These are phyloP conservation scores for Amanita polypyramis DNA, from an alignment of 768 basidiomycete species.

Conservation along the genomic window DNA sequence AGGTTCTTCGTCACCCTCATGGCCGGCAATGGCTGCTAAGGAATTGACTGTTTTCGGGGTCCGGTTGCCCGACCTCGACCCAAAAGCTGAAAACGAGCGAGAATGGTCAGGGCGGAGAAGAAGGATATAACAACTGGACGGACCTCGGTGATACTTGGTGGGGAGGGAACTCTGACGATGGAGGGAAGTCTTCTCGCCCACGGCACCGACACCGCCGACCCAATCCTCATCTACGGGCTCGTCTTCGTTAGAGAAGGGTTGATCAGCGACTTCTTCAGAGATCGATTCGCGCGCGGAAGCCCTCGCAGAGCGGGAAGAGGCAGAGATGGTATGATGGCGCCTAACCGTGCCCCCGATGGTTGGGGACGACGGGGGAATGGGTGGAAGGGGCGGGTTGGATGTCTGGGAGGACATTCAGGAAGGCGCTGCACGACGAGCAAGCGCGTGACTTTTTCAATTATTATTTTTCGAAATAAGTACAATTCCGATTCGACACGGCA, in stretches of 20 bases:
- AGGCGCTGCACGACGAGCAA: neutral
- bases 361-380: conserved; percentile 31
- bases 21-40: conserved; percentile 74
- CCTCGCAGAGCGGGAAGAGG: conserved; percentile 56
- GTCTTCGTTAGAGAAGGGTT: conserved; percentile 59
- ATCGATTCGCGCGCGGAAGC: conserved; percentile 51
- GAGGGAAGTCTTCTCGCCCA: conserved; percentile 71
- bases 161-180: conserved; percentile 78
- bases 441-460: neutral
- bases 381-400: conserved; percentile 21
- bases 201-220: conserved; percentile 73
- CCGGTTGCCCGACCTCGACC: conserved; percentile 45
- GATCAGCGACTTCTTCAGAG: conserved; percentile 53
- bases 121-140: conserved; percentile 13
- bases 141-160: conserved; percentile 71
- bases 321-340: conserved; percentile 77
- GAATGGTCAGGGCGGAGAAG: conserved; percentile 5
- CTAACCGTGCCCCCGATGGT: conserved; percentile 41
- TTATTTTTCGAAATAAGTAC: neutral
- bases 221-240: conserved; percentile 73
- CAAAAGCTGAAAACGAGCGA: conserved; percentile 30
- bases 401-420: conserved; percentile 21
- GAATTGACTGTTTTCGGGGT: conserved; percentile 74
- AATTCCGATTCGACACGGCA: no score
- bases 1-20: conserved; percentile 82